Percentiles rank a stretch among this genome's conserved stretches.
Conservation (phyloP, 192 early-diverging fungal genomes). For the Entomortierella beljakovae region DNA sequence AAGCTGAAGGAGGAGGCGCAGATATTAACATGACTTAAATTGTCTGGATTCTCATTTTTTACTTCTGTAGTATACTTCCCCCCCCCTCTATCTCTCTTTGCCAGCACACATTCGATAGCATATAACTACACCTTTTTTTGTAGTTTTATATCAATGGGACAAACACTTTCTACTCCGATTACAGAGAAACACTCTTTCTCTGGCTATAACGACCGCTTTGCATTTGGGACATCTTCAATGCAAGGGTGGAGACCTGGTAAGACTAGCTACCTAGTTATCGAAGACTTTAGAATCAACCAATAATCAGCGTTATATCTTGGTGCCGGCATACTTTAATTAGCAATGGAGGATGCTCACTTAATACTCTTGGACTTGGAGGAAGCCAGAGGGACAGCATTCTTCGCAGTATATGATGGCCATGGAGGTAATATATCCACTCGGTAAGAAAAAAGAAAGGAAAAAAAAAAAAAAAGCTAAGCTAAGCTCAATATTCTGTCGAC, state of each 20-base stretch:
- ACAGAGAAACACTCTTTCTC: conserved; percentile 86
- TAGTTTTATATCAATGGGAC: no score
- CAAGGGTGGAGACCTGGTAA: conserved; percentile 96
- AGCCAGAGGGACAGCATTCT: conserved; percentile 80
- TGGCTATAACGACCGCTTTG: conserved; percentile 79
- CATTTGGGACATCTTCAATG: conserved; percentile 92
- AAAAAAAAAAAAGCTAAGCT: no score
- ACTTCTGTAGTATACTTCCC: no score
- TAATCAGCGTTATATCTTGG: background rate
- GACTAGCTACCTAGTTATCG: background rate
- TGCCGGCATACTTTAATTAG: background rate
- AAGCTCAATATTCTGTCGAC: background rate
- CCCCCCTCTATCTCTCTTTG: no score
- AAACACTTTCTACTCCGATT: conserved; percentile 95
- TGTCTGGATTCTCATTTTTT: no score
- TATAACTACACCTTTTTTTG: no score
- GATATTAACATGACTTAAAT: no score
- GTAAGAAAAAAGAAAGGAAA: background rate
- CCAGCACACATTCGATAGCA: no score
- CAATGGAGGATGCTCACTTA: conserved; percentile 81
- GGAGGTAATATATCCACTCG: conserved; percentile 77
- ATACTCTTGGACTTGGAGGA: conserved; percentile 79
- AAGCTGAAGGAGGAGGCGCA: no score
- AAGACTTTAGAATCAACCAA: background rate
- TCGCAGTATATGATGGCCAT: conserved; percentile 98